phyloP scores from a whole-genome alignment of 352 stramenopile species.

The Pythium graminicola region DNA sequence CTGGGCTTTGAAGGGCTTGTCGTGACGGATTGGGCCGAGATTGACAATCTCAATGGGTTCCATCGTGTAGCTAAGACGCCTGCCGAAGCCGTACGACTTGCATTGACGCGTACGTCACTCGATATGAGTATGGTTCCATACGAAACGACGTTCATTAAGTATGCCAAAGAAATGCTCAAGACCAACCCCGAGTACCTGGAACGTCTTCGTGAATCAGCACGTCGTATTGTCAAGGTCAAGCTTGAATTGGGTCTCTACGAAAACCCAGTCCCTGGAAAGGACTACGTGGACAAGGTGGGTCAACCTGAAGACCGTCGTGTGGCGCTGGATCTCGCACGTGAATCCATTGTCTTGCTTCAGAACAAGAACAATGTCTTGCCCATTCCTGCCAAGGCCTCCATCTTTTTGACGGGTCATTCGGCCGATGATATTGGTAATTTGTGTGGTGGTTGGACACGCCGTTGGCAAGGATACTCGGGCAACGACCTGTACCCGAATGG shows the following conservation, averaged over 20 bases:
- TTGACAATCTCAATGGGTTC: slow-evolving; percentile 56
- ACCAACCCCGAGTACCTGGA: slow-evolving; percentile 21
- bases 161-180: slow-evolving; percentile 22
- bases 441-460: slow-evolving; percentile 76
- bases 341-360: slow-evolving; percentile 71
- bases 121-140: slow-evolving; percentile 80
- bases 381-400: slow-evolving; percentile 20
- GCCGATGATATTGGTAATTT: slow-evolving; percentile 66
- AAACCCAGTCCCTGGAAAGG: slow-evolving; percentile 15
- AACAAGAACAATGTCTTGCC: slow-evolving; percentile 68
- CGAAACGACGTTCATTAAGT: slow-evolving; percentile 27
- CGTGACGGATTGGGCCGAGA: slow-evolving; percentile 80
- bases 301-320: slow-evolving; percentile 16
- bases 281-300: slow-evolving; percentile 29
- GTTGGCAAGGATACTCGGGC: slow-evolving; percentile 79
- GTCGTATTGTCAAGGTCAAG: slow-evolving; percentile 25
- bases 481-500: slow-evolving; percentile 59
- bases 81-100: slow-evolving; percentile 35
- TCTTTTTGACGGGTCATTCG: slow-evolving; percentile 72
- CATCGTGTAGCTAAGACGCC: slow-evolving; percentile 40
- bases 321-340: slow-evolving; percentile 20
- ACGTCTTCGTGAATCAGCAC: slow-evolving; percentile 17
- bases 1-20: slow-evolving; percentile 66
- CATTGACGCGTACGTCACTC: slow-evolving; percentile 53
- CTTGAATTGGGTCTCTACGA: slow-evolving; percentile 25